Evolutionary conservation across 345 rosid genomes (phyloP).

Genomic region (Aurinia saxatilis): DNA sequence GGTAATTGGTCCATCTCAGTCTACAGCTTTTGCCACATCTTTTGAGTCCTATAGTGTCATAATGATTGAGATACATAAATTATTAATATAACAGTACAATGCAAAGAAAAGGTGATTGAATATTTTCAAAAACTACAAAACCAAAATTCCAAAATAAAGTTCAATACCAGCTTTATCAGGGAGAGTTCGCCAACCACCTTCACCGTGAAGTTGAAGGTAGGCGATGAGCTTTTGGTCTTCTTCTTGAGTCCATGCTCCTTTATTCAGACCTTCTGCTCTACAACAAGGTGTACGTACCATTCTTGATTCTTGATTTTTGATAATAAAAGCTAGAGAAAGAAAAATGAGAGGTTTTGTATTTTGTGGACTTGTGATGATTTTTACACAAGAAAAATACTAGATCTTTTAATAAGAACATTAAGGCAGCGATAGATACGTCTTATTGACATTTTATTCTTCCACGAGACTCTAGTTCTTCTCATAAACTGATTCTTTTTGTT

Average conservation of each 20-base stretch:
- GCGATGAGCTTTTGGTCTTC: constrained; percentile 36
- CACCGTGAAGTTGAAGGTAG: constrained; percentile 29
- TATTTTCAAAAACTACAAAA: background rate
- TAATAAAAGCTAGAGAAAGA: background rate
- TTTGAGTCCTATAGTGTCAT: constrained; percentile 25
- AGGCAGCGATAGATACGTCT: constrained; percentile 22
- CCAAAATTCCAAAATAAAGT: background rate
- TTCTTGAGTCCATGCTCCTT: constrained; percentile 42
- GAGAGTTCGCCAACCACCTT: constrained; percentile 43
- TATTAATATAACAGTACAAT: background rate
- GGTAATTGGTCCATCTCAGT: constrained; percentile 41
- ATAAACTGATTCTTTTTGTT: background rate
- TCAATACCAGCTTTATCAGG: constrained; percentile 39
- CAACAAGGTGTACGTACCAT: constrained; percentile 38
- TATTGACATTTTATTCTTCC: constrained; percentile 4
- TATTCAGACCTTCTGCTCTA: constrained; percentile 31
- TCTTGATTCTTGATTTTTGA: constrained; percentile 11
- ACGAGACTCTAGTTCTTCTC: background rate
- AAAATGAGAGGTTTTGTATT: background rate
- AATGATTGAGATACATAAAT: background rate
- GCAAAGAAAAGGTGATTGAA: constrained; percentile 1
- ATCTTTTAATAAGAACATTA: constrained; percentile 23
- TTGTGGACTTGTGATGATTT: background rate
- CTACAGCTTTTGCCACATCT: constrained; percentile 49
- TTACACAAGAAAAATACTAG: background rate